A percentile compares a stretch with the other conserved stretches of the same genome.
phyloP scores from a whole-genome alignment of 345 rosid species.

The Melastoma malabathricum region DNA sequence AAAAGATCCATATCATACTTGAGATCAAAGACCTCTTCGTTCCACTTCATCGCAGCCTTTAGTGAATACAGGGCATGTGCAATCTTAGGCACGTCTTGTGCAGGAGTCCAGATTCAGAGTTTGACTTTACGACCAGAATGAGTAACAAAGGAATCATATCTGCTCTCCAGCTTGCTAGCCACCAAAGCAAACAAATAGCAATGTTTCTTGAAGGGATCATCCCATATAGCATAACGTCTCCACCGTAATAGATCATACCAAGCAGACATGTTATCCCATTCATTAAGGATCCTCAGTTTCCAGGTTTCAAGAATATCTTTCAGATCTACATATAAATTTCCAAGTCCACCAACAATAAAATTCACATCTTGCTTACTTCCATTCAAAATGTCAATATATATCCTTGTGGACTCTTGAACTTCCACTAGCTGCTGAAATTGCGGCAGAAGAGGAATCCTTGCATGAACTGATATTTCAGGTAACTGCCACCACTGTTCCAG shows the following conservation, averaged over 20 bases:
- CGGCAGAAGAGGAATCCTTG: constrained; percentile 87
- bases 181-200: constrained; percentile 91
- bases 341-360: too few relatives aligned
- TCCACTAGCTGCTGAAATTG: constrained; percentile 97
- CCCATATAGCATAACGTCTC: constrained; percentile 82
- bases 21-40: constrained; percentile 94
- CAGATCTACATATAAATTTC: too few relatives aligned
- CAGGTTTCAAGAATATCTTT: too few relatives aligned
- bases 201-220: constrained; percentile 95
- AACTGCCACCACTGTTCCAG: constrained; percentile 98
- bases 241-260: constrained; percentile 4
- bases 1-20: constrained; percentile 97
- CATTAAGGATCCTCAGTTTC: too few relatives aligned
- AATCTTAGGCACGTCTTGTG: constrained; percentile 93
- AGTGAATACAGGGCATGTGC: constrained; percentile 98
- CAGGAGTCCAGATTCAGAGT: constrained; percentile 89
- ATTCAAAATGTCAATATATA: constrained; percentile 62
- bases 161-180: constrained; percentile 81
- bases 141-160: constrained; percentile 72
- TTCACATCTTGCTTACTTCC: too few relatives aligned
- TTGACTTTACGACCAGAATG: constrained; percentile 73
- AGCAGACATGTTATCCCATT: too few relatives aligned
- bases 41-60: constrained; percentile 99
- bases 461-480: constrained; percentile 96
- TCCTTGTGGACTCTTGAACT: constrained; percentile 92